phyloP scores from a whole-genome alignment of 2,329 filamentous ascomycete species.

The Penicillium italicum region DNA sequence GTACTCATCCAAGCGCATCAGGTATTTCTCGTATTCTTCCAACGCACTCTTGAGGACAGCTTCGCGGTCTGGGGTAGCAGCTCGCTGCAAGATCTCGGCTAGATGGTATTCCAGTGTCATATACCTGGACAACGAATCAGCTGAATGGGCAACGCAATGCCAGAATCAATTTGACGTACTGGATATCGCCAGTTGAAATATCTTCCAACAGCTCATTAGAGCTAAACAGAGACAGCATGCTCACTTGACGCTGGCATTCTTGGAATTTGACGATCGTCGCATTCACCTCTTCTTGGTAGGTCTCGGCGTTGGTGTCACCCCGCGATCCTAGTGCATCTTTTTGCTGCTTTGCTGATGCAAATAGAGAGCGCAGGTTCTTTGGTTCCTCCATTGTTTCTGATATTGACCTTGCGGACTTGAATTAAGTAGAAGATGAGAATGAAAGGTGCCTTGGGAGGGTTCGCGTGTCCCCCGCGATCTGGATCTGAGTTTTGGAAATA shows the following conservation, averaged over 20 bases:
- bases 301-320: constrained; percentile 61
- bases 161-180: constrained; percentile 46
- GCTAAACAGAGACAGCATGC: constrained; percentile 77
- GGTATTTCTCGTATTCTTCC: constrained; percentile 70
- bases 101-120: constrained; percentile 73
- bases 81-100: constrained; percentile 71
- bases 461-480: constrained; percentile 20
- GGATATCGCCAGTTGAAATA: constrained; percentile 75
- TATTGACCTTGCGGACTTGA: constrained; percentile 16
- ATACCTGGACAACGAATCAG: constrained; percentile 51
- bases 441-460: neutral
- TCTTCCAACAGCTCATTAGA: constrained; percentile 87
- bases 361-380: constrained; percentile 55
- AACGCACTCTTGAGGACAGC: constrained; percentile 61
- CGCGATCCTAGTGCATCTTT: constrained; percentile 58
- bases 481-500: constrained; percentile 23
- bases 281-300: constrained; percentile 65
- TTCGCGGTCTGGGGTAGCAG: constrained; percentile 62
- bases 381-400: constrained; percentile 42
- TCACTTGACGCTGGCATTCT: constrained; percentile 66
- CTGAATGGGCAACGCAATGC: neutral
- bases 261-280: constrained; percentile 68
- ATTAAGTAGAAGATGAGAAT: neutral
- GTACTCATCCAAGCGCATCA: constrained; percentile 75
- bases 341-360: constrained; percentile 53